Base-by-base conservation (phyloP, 179 eudicot genomes). In the Amaranthus tricolor region DNA sequence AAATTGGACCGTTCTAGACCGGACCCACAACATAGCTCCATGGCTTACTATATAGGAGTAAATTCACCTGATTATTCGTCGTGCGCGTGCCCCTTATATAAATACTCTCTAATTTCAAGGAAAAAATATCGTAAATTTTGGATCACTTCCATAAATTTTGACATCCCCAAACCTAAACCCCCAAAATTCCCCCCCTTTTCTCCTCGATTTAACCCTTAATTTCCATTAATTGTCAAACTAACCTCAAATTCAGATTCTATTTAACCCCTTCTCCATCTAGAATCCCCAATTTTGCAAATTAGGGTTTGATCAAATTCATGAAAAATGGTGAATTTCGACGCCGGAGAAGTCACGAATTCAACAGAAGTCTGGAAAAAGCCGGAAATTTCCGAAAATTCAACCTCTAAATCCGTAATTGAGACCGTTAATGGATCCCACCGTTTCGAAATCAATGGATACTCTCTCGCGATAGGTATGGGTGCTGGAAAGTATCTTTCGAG, bases 381-480 rank as follows among this genome's bases (percentile, higher is more conserved):
- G 44, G 54, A 68, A 58, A 11, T 21, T 14, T 10, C 60, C 13
- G 79, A 79, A 2, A 54, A 61, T 2, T 84, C 94, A n/a, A 78
- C 73, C 47, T 91, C 98, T 3, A 88, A 80, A 79, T 91, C 96
- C 40, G 79, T 90, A 51, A 84, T 76, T 81, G 91, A 89, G 72
- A 88, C 96, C n/a, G 87, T 88, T 45, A 90, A 92, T 75, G 96
- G 92, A 7, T 87, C 94, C 2, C 96, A 92, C 73, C 66, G 81
- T 50, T 92, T 93, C 84, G 86, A 90, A 69, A 87, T 93, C 73
- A 85, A 86, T 62, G 96, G 96, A 5, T 90, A 90, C 85, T 90
- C 97, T 1, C 72, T 90, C 6, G 89, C 96, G 9, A 92, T 90
- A 78, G 96, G 97, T 0, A 92, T 92, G 89, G 94, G 96, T 3